Evolutionary conservation across 345 rosid species (phyloP).

Genomic region (Citrus glauca): DNA sequence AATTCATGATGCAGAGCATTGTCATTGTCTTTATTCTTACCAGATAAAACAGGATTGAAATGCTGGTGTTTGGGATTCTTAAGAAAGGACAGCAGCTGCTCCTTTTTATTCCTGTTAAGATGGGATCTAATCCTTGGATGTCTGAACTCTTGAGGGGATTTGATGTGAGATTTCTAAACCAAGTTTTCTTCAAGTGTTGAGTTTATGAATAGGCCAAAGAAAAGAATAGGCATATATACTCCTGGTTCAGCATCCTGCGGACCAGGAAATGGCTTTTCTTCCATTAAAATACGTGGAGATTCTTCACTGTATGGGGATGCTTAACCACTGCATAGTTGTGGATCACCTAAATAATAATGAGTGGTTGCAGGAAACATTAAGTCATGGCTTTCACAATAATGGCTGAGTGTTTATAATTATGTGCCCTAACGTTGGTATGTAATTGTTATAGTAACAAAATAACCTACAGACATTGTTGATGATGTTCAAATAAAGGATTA

Average conservation of each 20-base stretch:
- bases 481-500: not conserved
- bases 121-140: not conserved
- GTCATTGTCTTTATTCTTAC: not conserved
- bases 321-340: not conserved
- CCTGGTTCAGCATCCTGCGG: not conserved
- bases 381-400: not conserved
- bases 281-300: not conserved
- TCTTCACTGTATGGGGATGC: not conserved
- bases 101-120: not conserved
- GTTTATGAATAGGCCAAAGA: not conserved
- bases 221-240: not conserved
- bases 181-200: not conserved
- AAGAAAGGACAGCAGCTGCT: not conserved
- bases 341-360: not conserved
- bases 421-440: not conserved
- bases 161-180: not conserved
- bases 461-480: too few species aligned
- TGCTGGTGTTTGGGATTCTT: constrained; percentile 5
- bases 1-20: not conserved
- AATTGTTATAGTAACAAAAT: not conserved
- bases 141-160: not conserved
- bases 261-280: not conserved
- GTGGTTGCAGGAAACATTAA: not conserved
- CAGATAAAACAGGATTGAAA: not conserved
- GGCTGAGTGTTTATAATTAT: not conserved